These are phyloP conservation scores for Litchi chinensis DNA, from an alignment of 345 rosid genomes.

Conservation along the genomic window DNA sequence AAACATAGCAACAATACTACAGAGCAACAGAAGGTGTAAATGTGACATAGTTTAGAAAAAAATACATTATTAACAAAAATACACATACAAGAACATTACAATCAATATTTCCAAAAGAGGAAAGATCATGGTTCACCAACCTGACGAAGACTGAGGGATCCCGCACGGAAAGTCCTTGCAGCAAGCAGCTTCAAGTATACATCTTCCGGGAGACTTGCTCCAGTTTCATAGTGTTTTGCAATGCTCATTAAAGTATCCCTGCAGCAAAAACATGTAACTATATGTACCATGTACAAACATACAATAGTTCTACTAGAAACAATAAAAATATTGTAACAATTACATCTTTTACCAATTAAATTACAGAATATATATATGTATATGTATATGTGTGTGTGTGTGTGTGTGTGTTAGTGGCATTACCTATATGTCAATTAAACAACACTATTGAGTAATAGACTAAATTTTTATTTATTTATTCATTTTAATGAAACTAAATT, in stretches of 20 bases:
- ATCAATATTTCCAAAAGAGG: background rate
- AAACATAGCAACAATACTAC: background rate
- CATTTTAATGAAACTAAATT: too few species aligned
- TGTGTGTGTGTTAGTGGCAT: too few species aligned
- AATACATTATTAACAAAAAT: background rate
- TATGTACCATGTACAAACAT: background rate
- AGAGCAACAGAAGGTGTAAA: background rate
- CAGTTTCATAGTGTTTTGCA: slow-evolving; percentile 87
- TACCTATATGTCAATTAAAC: too few species aligned
- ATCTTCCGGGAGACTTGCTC: slow-evolving; percentile 83
- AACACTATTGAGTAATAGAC: too few species aligned
- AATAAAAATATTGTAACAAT: too few species aligned
- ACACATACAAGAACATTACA: background rate
- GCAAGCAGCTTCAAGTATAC: slow-evolving; percentile 82
- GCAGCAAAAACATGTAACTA: slow-evolving; percentile 19
- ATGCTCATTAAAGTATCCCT: slow-evolving; percentile 94
- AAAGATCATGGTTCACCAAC: slow-evolving; percentile 41
- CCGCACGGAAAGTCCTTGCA: slow-evolving; percentile 89
- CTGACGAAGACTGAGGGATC: slow-evolving; percentile 87
- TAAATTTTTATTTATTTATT: too few species aligned
- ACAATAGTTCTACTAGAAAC: background rate
- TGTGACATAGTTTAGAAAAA: background rate
- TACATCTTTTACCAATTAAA: too few species aligned
- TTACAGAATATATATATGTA: too few species aligned
- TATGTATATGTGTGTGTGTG: too few species aligned